These are phyloP conservation scores for Suhomyces kilbournensis DNA, from an alignment of 805 yeast species.

Conservation along the genomic window DNA sequence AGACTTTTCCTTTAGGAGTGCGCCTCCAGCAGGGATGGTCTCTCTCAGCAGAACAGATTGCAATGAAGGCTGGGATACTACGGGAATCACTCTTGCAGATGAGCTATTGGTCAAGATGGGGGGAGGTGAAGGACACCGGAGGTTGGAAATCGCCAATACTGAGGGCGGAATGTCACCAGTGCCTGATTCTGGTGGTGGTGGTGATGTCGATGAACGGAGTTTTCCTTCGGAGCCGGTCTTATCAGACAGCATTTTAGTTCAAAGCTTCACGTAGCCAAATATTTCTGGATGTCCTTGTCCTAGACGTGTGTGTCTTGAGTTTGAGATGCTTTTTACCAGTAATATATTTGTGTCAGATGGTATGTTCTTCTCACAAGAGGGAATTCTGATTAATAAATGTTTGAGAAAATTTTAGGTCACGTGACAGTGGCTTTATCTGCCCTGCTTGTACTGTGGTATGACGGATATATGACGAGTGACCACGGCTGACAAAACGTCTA, in stretches of 20 bases:
- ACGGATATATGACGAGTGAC: background rate
- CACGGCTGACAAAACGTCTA: background rate
- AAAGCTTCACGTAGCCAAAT: background rate
- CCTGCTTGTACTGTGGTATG: background rate
- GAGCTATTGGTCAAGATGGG: constrained; percentile 47
- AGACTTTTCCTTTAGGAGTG: constrained; percentile 30
- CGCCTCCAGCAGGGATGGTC: constrained; percentile 48
- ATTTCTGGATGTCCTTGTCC: background rate
- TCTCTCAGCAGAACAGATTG: constrained; percentile 13
- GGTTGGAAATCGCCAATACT: constrained; percentile 54
- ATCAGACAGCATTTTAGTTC: background rate
- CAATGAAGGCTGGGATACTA: constrained; percentile 1
- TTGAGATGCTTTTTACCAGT: background rate
- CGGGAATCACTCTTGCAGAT: background rate
- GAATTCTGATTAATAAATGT: background rate
- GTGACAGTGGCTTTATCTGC: background rate
- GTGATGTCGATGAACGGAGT: background rate
- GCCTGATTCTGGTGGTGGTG: background rate
- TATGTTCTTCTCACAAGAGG: background rate
- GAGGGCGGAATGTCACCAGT: constrained; percentile 41
- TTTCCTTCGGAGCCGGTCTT: background rate
- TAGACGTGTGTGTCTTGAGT: background rate
- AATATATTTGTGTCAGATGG: background rate
- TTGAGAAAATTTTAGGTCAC: background rate
- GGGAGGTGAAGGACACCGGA: constrained; percentile 72